Percentiles rank a stretch among this genome's conserved stretches.
Evolutionary conservation across 2,329 filamentous ascomycete species (phyloP).

Genomic region (Aspergillus floridensis): DNA sequence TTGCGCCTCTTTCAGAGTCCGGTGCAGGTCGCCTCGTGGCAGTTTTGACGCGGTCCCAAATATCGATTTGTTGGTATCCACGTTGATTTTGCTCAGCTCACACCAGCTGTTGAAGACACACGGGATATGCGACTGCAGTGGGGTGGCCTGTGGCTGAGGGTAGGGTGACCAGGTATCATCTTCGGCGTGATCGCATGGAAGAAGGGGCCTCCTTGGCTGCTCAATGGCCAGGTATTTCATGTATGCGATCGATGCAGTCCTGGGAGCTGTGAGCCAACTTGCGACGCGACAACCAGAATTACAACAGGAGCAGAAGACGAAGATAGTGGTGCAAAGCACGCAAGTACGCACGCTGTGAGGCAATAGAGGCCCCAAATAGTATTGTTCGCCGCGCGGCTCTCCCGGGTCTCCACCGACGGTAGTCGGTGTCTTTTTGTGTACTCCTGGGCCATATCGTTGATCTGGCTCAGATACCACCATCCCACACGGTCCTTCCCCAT

Average conservation of each 20-base stretch:
- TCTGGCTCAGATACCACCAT: background rate
- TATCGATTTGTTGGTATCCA: constrained; percentile 5
- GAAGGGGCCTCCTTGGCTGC: background rate
- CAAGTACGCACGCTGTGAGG: constrained; percentile 7
- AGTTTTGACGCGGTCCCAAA: constrained; percentile 9
- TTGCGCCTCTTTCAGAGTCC: background rate
- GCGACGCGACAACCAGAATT: too few relatives aligned
- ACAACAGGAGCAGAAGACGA: too few relatives aligned
- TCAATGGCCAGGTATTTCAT: constrained; percentile 9
- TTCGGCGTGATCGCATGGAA: constrained; percentile 1
- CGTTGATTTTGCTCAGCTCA: constrained; percentile 1
- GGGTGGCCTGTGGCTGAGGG: constrained; percentile 2
- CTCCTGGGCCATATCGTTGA: background rate
- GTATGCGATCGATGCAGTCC: constrained; percentile 4
- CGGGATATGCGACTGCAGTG: constrained; percentile 2
- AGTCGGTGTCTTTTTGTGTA: background rate
- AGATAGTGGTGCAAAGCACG: background rate
- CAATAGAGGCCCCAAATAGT: constrained; percentile 14
- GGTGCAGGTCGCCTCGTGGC: background rate
- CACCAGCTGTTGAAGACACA: constrained; percentile 9
- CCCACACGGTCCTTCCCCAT: background rate
- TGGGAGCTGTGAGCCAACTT: background rate
- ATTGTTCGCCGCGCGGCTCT: constrained; percentile 1
- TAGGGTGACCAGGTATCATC: constrained; percentile 13
- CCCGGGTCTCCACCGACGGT: background rate